Evolutionary conservation across 306 rosid genomes (phyloP).

Genomic region (Casuarina cunninghamiana): DNA sequence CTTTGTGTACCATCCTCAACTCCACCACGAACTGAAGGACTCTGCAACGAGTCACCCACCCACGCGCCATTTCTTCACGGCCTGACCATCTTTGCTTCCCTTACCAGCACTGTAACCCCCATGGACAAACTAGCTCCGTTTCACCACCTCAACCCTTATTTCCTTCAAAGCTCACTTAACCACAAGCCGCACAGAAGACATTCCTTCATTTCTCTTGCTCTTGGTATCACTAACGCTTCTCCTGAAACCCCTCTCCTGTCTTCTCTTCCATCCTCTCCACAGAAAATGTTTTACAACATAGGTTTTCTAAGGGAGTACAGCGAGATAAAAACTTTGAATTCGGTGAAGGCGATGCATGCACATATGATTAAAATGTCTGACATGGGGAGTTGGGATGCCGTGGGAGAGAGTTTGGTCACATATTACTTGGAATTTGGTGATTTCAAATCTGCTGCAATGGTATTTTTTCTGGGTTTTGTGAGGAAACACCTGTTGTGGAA

Average conservation of each 20-base stretch:
- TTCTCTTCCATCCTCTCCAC: slow-evolving; percentile 35
- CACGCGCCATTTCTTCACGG: slow-evolving; percentile 2
- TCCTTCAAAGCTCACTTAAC: slow-evolving; percentile 31
- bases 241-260: slow-evolving; percentile 17
- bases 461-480: slow-evolving; percentile 50
- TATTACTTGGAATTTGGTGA: slow-evolving; percentile 59
- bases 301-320: slow-evolving; percentile 29
- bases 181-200: slow-evolving; percentile 35
- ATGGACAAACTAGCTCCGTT: slow-evolving; percentile 47
- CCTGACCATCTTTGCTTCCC: slow-evolving; percentile 22
- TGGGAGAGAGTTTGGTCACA: slow-evolving; percentile 42
- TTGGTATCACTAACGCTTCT: slow-evolving; percentile 19
- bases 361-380: slow-evolving; percentile 48
- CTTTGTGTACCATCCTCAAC: neutral
- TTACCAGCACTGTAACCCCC: slow-evolving; percentile 27
- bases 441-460: slow-evolving; percentile 49
- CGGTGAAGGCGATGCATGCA: slow-evolving; percentile 54
- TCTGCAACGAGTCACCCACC: neutral
- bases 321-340: slow-evolving; percentile 44
- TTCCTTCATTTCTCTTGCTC: slow-evolving; percentile 31
- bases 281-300: slow-evolving; percentile 26
- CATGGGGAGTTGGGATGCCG: slow-evolving; percentile 26
- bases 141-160: slow-evolving; percentile 37
- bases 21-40: neutral
- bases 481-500: slow-evolving; percentile 48